phyloP scores from a whole-genome alignment of 2,329 filamentous ascomycete species.

The Ceratocystis albifundus region DNA sequence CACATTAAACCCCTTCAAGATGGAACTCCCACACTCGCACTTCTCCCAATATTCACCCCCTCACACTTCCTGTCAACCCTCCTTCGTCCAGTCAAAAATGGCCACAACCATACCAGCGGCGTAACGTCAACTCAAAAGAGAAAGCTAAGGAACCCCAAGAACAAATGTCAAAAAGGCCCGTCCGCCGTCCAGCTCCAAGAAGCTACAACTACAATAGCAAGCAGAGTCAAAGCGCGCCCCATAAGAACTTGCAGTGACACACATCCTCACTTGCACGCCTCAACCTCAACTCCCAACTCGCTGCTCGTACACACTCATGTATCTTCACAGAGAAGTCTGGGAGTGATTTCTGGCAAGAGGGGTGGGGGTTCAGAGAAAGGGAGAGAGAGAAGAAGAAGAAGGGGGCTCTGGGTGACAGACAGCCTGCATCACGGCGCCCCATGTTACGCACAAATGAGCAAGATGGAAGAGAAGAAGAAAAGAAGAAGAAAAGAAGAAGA shows the following conservation, averaged over 20 bases:
- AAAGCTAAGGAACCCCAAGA: neutral
- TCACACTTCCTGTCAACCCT: neutral
- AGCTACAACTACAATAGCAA: no score
- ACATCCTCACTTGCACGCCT: neutral
- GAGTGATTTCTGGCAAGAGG: neutral
- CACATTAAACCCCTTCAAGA: neutral
- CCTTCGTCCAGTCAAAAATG: neutral
- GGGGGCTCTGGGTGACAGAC: neutral
- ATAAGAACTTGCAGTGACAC: neutral
- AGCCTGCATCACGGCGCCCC: neutral
- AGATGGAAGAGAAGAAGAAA: neutral
- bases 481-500: neutral
- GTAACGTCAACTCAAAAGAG: neutral
- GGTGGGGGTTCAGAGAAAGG: neutral
- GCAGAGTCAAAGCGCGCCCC: neutral
- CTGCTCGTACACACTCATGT: neutral
- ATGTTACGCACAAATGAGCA: neutral
- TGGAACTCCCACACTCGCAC: neutral
- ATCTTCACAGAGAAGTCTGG: neutral
- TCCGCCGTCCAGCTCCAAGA: no score
- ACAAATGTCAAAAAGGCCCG: neutral
- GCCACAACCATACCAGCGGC: neutral
- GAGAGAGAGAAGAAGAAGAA: no score
- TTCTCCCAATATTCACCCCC: neutral
- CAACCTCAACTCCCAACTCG: neutral